These are phyloP conservation scores for Camelina hispida DNA, from an alignment of 345 rosid genomes.

Conservation along the genomic window DNA sequence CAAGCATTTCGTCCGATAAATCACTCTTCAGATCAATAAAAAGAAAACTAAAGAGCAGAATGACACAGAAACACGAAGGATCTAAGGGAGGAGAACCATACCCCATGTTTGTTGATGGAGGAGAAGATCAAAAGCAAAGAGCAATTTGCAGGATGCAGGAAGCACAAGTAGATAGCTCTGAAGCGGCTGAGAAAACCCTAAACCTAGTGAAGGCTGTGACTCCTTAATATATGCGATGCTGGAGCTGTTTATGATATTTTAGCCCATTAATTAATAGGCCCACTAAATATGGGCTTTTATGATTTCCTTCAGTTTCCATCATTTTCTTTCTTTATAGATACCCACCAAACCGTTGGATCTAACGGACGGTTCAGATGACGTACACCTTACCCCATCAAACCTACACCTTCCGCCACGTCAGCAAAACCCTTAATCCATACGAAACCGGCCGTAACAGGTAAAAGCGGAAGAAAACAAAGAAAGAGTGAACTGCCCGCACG, in stretches of 20 bases:
- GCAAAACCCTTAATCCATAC: slow-evolving; percentile 26
- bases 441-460: slow-evolving; percentile 44
- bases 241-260: background rate
- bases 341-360: background rate
- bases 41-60: background rate
- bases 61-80: background rate
- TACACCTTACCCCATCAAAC: slow-evolving; percentile 45
- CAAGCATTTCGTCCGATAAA: background rate
- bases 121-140: slow-evolving; percentile 24
- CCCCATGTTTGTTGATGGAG: slow-evolving; percentile 45
- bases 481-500: slow-evolving; percentile 31
- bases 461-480: background rate
- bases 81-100: slow-evolving; percentile 19
- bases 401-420: slow-evolving; percentile 38
- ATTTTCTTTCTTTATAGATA: no score
- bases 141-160: slow-evolving; percentile 1
- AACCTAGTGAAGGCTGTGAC: slow-evolving; percentile 14
- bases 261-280: slow-evolving; percentile 7
- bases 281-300: background rate
- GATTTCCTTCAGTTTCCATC: background rate
- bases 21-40: background rate
- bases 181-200: slow-evolving; percentile 43
- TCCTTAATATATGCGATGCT: slow-evolving; percentile 19
- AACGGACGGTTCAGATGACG: slow-evolving; percentile 36
- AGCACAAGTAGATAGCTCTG: background rate